These are phyloP conservation scores for Pyrenophora teres DNA, from an alignment of 2,329 filamentous ascomycete genomes.

Conservation along the genomic window DNA sequence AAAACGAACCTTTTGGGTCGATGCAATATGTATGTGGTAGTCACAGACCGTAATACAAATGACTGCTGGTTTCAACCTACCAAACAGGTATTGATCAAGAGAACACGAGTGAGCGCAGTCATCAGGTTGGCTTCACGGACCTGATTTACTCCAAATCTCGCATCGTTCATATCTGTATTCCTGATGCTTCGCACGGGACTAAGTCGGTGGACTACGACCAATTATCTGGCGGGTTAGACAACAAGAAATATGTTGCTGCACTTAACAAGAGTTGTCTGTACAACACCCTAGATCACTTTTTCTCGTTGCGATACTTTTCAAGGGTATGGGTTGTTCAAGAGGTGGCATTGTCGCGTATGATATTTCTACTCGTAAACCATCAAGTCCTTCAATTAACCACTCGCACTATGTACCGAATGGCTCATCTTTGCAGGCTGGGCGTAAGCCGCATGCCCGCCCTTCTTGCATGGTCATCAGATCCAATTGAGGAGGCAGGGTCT, in stretches of 20 bases:
- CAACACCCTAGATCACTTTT: background rate
- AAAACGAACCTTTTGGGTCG: constrained; percentile 20
- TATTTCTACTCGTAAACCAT: constrained; percentile 7
- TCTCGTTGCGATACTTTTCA: constrained; percentile 15
- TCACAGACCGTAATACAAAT: no score
- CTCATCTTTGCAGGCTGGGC: background rate
- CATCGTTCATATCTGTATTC: constrained; percentile 2
- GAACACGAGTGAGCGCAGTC: constrained; percentile 13
- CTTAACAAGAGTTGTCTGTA: background rate
- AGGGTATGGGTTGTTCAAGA: constrained; percentile 27
- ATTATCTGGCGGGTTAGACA: background rate
- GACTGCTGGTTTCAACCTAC: background rate
- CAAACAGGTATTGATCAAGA: constrained; percentile 16
- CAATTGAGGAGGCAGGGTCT: background rate
- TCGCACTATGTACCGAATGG: background rate
- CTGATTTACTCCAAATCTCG: constrained; percentile 11
- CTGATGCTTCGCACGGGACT: background rate
- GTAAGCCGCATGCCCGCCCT: no score
- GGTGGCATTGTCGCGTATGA: constrained; percentile 13
- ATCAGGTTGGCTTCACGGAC: constrained; percentile 21
- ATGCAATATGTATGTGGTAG: constrained; percentile 19
- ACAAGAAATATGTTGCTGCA: no score
- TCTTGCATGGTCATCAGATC: background rate
- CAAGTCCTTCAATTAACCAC: background rate
- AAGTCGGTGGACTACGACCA: background rate